Percentiles rank a stretch among this genome's conserved stretches.
Evolutionary conservation across 305 asterid genomes (phyloP).

Genomic region (Euphrasia arctica): DNA sequence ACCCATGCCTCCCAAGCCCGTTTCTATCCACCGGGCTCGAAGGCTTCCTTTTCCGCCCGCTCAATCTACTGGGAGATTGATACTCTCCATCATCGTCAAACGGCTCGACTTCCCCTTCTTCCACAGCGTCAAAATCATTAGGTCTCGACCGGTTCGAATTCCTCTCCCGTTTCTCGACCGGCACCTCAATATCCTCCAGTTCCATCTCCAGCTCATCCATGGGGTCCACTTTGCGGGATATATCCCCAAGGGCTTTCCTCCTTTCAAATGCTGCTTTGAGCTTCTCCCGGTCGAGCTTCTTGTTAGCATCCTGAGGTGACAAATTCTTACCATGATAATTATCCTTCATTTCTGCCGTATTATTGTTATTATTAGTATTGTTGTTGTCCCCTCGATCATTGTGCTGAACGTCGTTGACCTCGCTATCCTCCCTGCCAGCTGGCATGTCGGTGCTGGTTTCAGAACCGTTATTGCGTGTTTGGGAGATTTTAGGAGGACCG

Average conservation of each 20-base stretch:
- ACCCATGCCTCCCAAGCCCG: not conserved
- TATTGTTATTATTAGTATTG: not conserved
- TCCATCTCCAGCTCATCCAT: slow-evolving; percentile 80
- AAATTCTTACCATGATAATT: slow-evolving; percentile 36
- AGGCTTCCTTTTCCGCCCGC: slow-evolving; percentile 7
- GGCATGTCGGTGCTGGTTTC: not conserved
- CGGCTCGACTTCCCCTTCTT: slow-evolving; percentile 69
- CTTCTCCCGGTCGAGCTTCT: slow-evolving; percentile 1
- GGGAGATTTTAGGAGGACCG: not conserved
- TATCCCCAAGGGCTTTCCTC: slow-evolving; percentile 41
- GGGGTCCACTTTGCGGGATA: slow-evolving; percentile 45
- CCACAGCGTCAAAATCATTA: slow-evolving; percentile 44
- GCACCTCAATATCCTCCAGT: slow-evolving; percentile 66
- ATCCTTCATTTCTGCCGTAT: slow-evolving; percentile 20
- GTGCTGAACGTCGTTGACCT: not conserved
- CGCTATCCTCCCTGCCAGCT: not conserved
- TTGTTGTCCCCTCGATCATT: not conserved
- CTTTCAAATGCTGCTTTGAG: not conserved
- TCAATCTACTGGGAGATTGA: slow-evolving; percentile 1
- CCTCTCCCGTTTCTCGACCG: not conserved
- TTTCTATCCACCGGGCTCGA: slow-evolving; percentile 1
- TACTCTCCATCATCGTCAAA: slow-evolving; percentile 24
- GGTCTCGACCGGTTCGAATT: slow-evolving; percentile 1
- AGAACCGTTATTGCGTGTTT: not conserved
- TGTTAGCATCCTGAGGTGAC: slow-evolving; percentile 50